Percentiles rank a stretch among this genome's conserved stretches.
These are phyloP conservation scores for Solanum pinnatisectum DNA, from an alignment of 257 asterid species.

Conservation along the genomic window DNA sequence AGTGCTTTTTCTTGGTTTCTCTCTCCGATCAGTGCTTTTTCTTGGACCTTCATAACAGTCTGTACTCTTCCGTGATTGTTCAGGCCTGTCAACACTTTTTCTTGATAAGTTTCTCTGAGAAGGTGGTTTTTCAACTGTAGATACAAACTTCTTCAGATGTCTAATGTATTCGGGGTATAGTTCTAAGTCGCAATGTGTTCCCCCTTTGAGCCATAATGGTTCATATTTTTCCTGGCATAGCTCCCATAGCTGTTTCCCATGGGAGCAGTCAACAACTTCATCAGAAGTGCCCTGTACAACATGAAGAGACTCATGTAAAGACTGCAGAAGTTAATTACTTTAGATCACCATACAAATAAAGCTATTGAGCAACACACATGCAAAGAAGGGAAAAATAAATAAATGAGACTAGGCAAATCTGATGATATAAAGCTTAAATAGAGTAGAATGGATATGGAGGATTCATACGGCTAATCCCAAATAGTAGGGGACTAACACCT, in stretches of 20 bases:
- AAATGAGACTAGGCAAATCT: not conserved
- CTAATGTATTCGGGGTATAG: conserved; percentile 43
- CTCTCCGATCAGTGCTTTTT: conserved; percentile 45
- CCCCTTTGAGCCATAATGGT: conserved; percentile 55
- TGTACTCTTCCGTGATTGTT: conserved; percentile 35
- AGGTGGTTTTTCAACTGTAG: conserved; percentile 36
- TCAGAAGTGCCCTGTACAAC: conserved; percentile 49
- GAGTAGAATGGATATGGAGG: not conserved
- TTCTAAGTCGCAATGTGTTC: conserved; percentile 49
- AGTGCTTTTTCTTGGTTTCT: conserved; percentile 41
- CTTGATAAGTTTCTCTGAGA: conserved; percentile 25
- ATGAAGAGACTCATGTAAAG: not conserved
- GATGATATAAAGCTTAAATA: not conserved
- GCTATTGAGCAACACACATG: not conserved
- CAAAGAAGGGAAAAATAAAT: not conserved
- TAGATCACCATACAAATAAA: not conserved
- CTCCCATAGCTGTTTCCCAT: conserved; percentile 54
- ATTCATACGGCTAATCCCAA: not conserved
- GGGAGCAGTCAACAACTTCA: conserved; percentile 60
- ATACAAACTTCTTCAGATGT: conserved; percentile 48
- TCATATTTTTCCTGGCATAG: conserved; percentile 46
- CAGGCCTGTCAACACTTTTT: conserved; percentile 30
- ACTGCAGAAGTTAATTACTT: not conserved
- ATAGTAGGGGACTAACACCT: not conserved
- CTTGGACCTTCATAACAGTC: conserved; percentile 33